Evolutionary conservation across 257 asterid genomes (phyloP).

Genomic region (Salvia miltiorrhiza): DNA sequence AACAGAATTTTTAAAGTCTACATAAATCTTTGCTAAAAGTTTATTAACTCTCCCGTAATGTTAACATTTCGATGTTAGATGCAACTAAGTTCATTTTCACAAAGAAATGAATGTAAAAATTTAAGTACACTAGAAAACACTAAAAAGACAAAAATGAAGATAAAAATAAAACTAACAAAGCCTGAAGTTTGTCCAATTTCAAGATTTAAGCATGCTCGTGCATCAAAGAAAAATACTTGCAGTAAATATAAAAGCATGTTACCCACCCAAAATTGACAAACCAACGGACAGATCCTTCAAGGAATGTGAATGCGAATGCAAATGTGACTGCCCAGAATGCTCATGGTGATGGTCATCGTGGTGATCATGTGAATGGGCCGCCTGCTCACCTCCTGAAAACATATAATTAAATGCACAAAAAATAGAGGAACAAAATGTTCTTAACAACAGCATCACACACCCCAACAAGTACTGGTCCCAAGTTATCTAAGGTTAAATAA

Average conservation of each 20-base stretch:
- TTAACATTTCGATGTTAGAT: background rate
- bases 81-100: background rate
- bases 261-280: constrained; percentile 80
- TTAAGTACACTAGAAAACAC: background rate
- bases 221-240: constrained; percentile 13
- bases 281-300: constrained; percentile 87
- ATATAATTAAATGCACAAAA: constrained; percentile 8
- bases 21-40: background rate
- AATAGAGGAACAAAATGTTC: background rate
- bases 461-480: background rate
- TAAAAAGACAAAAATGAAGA: background rate
- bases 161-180: background rate
- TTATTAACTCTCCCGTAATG: background rate
- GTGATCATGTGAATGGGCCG: constrained; percentile 80
- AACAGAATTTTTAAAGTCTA: background rate
- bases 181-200: background rate
- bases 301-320: constrained; percentile 85
- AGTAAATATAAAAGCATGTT: background rate
- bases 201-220: constrained; percentile 2
- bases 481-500: constrained; percentile 8
- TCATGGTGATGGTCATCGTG: constrained; percentile 51
- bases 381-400: constrained; percentile 75
- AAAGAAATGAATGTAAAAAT: background rate
- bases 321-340: constrained; percentile 62
- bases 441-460: background rate